Conservation (phyloP, 768 basidiomycete species). For the Hericium coralloides region DNA sequence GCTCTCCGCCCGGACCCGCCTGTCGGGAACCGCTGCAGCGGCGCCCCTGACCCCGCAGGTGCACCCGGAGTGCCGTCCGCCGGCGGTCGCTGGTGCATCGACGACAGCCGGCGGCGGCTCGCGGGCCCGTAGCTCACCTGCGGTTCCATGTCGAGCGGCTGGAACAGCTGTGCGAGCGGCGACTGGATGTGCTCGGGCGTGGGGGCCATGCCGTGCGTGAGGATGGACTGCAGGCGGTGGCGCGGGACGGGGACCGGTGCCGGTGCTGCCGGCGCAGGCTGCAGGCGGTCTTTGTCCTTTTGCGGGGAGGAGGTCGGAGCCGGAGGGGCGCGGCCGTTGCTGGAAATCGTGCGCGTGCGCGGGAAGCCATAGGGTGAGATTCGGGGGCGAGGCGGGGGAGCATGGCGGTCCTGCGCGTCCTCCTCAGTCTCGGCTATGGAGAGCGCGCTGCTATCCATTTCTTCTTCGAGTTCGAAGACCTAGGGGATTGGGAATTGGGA, state of each 20-base stretch:
- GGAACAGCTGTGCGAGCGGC: slow-evolving; percentile 70
- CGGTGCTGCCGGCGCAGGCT: not conserved
- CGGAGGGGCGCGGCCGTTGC: slow-evolving; percentile 6
- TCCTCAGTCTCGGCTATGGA: slow-evolving; percentile 32
- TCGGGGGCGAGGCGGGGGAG: slow-evolving; percentile 8
- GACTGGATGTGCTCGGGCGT: slow-evolving; percentile 35
- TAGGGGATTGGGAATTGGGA: slow-evolving; percentile 17
- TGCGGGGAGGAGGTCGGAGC: not conserved
- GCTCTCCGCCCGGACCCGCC: not conserved
- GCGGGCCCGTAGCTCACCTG: slow-evolving; percentile 30
- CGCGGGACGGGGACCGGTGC: slow-evolving; percentile 16
- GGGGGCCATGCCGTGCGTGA: slow-evolving; percentile 28
- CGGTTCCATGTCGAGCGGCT: slow-evolving; percentile 48
- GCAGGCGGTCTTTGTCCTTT: not conserved
- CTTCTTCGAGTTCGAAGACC: slow-evolving; percentile 77
- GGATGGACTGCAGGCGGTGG: slow-evolving; percentile 34
- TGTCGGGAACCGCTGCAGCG: slow-evolving; percentile 16
- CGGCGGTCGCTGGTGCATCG: slow-evolving; percentile 14
- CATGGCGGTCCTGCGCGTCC: no score
- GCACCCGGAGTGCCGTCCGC: not conserved
- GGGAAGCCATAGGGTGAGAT: slow-evolving; percentile 18
- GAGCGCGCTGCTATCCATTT: slow-evolving; percentile 49
- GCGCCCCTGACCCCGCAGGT: not conserved
- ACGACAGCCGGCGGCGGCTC: slow-evolving; percentile 30
- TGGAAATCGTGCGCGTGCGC: slow-evolving; percentile 21